Evolutionary conservation across 805 yeast species (phyloP).

Genomic region (Saccharomycopsis schoenii): DNA sequence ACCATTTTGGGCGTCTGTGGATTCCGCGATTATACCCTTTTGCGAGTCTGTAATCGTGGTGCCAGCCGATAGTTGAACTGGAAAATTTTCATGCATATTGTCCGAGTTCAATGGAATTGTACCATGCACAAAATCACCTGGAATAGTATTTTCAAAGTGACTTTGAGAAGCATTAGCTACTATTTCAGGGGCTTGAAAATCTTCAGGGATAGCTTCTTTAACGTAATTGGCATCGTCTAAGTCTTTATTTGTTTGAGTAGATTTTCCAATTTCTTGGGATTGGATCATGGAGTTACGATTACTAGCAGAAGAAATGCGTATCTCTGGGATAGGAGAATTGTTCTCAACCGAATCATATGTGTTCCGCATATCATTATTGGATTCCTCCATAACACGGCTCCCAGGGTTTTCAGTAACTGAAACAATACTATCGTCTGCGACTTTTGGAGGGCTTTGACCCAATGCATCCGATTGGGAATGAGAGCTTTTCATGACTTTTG

Average conservation of each 20-base stretch:
- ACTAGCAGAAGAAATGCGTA: neutral
- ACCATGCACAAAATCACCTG: neutral
- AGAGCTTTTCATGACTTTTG: neutral
- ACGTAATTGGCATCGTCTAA: neutral
- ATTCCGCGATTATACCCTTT: neutral
- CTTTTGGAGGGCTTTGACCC: neutral
- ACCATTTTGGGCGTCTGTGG: neutral
- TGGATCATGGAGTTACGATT: neutral
- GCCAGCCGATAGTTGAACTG: neutral
- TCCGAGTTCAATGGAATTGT: neutral
- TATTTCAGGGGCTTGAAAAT: neutral
- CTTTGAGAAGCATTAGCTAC: neutral
- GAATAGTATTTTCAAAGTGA: neutral
- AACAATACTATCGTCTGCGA: too few species aligned
- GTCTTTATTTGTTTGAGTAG: neutral
- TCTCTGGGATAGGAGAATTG: neutral
- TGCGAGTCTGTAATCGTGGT: neutral
- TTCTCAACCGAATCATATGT: neutral
- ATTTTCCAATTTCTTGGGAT: neutral
- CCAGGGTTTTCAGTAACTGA: too few species aligned
- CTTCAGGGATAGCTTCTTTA: neutral
- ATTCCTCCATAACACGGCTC: neutral
- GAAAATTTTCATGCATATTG: neutral
- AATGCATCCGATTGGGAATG: too few species aligned
- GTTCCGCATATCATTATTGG: neutral